A percentile compares a stretch with the other conserved stretches of the same genome.
phyloP scores from a whole-genome alignment of 768 basidiomycete species.

The Boletus sensibilis region DNA sequence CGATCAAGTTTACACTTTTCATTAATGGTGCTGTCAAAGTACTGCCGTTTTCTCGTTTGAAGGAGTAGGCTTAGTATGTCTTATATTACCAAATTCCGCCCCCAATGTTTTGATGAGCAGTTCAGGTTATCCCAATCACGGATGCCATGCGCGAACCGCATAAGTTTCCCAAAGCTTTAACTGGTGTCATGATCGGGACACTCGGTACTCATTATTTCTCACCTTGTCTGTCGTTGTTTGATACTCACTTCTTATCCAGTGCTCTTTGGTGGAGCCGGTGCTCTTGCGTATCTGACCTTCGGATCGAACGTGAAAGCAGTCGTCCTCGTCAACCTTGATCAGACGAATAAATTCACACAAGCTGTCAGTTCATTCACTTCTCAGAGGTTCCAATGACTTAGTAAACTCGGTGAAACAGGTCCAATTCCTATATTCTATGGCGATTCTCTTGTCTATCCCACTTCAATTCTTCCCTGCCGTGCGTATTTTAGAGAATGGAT shows the following conservation, averaged over 20 bases:
- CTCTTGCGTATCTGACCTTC: slow-evolving; percentile 84
- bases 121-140: slow-evolving; percentile 89
- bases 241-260: slow-evolving; percentile 38
- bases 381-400: background rate
- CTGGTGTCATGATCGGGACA: slow-evolving; percentile 89
- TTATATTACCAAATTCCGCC: background rate
- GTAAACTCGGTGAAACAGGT: slow-evolving; percentile 41
- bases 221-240: background rate
- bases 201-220: slow-evolving; percentile 45
- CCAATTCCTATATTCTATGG: slow-evolving; percentile 87
- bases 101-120: background rate
- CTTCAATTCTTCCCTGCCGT: slow-evolving; percentile 98
- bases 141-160: slow-evolving; percentile 95
- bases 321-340: slow-evolving; percentile 90
- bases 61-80: slow-evolving; percentile 84
- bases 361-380: slow-evolving; percentile 50
- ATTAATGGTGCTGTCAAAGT: slow-evolving; percentile 38
- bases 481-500: slow-evolving; percentile 93
- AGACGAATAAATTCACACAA: slow-evolving; percentile 83
- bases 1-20: background rate
- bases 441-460: slow-evolving; percentile 88
- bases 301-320: slow-evolving; percentile 88
- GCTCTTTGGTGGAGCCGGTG: slow-evolving; percentile 86
- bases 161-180: slow-evolving; percentile 86
- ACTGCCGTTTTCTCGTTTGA: slow-evolving; percentile 99